Conservation (phyloP, 768 basidiomycete genomes). For the Gloeopeniophorella convolvens region DNA sequence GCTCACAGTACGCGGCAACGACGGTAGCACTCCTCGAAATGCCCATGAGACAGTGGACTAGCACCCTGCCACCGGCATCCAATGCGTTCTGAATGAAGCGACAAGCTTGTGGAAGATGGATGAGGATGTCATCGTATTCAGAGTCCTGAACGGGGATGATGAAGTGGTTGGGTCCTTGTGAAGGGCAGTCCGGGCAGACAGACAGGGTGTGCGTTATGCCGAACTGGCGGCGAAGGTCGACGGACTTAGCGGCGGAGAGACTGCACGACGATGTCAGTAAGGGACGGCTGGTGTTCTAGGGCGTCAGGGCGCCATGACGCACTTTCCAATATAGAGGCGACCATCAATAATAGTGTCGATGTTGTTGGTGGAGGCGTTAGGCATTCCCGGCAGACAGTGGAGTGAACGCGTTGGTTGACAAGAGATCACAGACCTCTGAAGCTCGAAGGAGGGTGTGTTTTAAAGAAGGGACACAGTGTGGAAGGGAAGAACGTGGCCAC, state of each 20-base stretch:
- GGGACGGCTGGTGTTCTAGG: not conserved
- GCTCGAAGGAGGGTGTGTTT: not conserved
- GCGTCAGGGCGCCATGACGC: not conserved
- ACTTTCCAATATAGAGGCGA: conserved; percentile 22
- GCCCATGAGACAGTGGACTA: conserved; percentile 73
- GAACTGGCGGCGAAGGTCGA: conserved; percentile 40
- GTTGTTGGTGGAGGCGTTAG: conserved; percentile 7
- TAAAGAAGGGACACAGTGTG: not conserved
- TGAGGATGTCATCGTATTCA: conserved; percentile 51
- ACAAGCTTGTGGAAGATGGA: conserved; percentile 54
- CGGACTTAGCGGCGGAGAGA: conserved; percentile 15
- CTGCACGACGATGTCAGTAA: conserved; percentile 1
- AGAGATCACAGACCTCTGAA: not conserved
- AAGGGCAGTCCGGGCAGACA: conserved; percentile 53
- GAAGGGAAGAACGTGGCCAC: not conserved
- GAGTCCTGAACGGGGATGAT: conserved; percentile 55
- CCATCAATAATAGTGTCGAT: conserved; percentile 17
- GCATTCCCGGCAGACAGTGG: conserved; percentile 4
- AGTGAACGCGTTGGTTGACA: not conserved
- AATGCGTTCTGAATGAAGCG: conserved; percentile 58
- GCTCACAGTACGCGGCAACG: conserved; percentile 70
- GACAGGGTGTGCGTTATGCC: conserved; percentile 77
- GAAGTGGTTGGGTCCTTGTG: conserved; percentile 61
- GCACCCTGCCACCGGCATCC: conserved; percentile 43
- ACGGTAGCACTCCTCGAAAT: conserved; percentile 66